These are phyloP conservation scores for Vitis rotundifolia DNA, from an alignment of 164 flowering plant genomes.

Conservation along the genomic window DNA sequence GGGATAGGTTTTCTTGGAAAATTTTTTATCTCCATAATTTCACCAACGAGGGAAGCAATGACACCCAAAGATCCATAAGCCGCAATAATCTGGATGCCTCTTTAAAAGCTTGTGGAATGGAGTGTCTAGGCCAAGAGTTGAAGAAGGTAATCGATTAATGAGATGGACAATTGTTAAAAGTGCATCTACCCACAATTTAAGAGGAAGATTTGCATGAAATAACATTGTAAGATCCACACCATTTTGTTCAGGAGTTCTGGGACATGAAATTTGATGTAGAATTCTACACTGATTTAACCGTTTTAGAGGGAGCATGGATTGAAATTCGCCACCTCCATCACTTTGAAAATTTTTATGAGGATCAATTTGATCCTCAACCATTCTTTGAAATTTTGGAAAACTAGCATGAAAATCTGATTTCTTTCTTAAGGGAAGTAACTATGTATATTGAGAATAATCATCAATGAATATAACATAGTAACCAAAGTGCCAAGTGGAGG, in stretches of 20 bases:
- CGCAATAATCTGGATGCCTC: background rate
- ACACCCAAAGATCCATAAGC: background rate
- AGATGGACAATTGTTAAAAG: background rate
- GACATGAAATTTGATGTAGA: background rate
- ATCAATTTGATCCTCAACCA: background rate
- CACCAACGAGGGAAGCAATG: background rate
- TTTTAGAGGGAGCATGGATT: too few relatives aligned
- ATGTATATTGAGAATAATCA: background rate
- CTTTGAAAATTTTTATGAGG: background rate
- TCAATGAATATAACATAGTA: slow-evolving; percentile 1
- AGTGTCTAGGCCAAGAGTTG: background rate
- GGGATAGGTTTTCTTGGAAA: background rate
- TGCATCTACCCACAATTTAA: background rate
- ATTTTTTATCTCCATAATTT: too few relatives aligned
- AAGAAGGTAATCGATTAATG: background rate
- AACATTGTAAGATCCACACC: background rate
- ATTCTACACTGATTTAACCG: background rate
- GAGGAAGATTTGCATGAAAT: background rate
- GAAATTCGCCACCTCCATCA: background rate
- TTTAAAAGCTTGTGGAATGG: background rate
- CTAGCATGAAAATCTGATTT: background rate
- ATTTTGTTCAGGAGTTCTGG: background rate
- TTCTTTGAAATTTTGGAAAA: background rate
- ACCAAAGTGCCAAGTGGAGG: background rate
- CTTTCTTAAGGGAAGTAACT: background rate